These are phyloP conservation scores for Cucurbita pepo DNA, from an alignment of 306 rosid genomes.

Conservation along the genomic window DNA sequence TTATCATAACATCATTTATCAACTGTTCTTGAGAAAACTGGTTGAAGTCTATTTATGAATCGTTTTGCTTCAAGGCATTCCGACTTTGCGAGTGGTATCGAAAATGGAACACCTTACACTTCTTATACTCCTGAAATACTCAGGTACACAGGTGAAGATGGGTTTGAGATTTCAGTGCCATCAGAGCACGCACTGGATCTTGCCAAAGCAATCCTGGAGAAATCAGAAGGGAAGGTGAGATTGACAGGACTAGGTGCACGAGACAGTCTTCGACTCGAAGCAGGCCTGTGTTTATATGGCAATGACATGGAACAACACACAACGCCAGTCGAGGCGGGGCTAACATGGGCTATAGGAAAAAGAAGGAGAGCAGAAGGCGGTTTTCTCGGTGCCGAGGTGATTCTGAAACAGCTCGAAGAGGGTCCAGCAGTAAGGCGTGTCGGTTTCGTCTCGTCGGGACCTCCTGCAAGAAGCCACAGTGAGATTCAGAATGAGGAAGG, in stretches of 20 bases:
- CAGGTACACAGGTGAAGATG: conserved; percentile 99
- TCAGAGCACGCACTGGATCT: conserved; percentile 75
- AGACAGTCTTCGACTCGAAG: conserved; percentile 93
- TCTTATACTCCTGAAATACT: conserved; percentile 9
- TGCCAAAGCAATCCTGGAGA: conserved; percentile 87
- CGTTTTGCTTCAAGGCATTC: not conserved
- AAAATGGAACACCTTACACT: not conserved
- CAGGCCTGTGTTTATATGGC: conserved; percentile 86
- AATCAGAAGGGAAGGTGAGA: conserved; percentile 80
- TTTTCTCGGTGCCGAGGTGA: conserved; percentile 77
- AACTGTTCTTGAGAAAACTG: not conserved
- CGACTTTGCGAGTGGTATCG: not conserved
- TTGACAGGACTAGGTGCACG: conserved; percentile 93
- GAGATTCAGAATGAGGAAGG: conserved; percentile 82
- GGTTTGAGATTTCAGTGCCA: conserved; percentile 95
- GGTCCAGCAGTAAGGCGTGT: conserved; percentile 84
- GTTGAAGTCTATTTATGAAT: not conserved
- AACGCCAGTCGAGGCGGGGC: conserved; percentile 93
- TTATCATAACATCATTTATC: not conserved
- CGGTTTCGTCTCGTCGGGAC: conserved; percentile 82
- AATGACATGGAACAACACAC: conserved; percentile 86
- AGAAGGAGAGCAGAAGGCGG: conserved; percentile 98
- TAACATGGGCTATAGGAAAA: conserved; percentile 94
- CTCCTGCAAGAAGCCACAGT: conserved; percentile 92
- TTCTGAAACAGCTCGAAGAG: conserved; percentile 61